phyloP scores from a whole-genome alignment of 352 stramenopile genomes.

The Thalassiosira hispida region DNA sequence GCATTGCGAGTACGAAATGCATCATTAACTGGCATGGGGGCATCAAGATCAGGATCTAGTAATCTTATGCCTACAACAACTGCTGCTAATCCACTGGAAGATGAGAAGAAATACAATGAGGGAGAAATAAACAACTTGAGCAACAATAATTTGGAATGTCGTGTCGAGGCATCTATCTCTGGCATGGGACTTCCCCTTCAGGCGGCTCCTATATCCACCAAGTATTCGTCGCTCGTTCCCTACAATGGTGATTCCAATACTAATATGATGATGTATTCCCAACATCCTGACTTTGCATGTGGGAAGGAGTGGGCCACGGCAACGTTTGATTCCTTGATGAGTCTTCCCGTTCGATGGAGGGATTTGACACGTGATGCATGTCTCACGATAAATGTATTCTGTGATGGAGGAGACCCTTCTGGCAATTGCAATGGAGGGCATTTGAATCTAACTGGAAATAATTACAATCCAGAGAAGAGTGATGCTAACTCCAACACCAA shows the following conservation, averaged over 20 bases:
- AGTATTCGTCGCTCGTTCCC: conserved; percentile 25
- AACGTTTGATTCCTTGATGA: conserved; percentile 33
- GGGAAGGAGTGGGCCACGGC: conserved; percentile 26
- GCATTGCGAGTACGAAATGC: conserved; percentile 42
- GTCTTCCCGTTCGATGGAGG: conserved; percentile 75
- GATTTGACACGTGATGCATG: conserved; percentile 80
- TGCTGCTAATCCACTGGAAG: background rate
- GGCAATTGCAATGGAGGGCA: background rate
- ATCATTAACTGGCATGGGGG: conserved; percentile 2
- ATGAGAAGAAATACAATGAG: conserved; percentile 39
- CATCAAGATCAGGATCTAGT: background rate
- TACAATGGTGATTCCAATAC: background rate
- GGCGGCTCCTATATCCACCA: conserved; percentile 41
- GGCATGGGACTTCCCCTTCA: conserved; percentile 35
- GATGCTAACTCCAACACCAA: background rate
- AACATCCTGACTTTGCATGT: conserved; percentile 20
- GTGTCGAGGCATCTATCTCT: conserved; percentile 49
- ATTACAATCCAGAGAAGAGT: background rate
- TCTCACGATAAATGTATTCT: conserved; percentile 68
- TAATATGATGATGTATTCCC: background rate
- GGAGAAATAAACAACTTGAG: background rate
- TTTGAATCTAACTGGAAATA: background rate
- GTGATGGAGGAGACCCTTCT: conserved; percentile 18
- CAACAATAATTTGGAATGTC: conserved; percentile 16
- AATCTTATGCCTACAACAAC: conserved; percentile 8